A percentile compares a stretch with the other conserved stretches of the same genome.
Conservation (phyloP, 2,329 filamentous ascomycete species). For the Colletotrichum tropicicola region DNA sequence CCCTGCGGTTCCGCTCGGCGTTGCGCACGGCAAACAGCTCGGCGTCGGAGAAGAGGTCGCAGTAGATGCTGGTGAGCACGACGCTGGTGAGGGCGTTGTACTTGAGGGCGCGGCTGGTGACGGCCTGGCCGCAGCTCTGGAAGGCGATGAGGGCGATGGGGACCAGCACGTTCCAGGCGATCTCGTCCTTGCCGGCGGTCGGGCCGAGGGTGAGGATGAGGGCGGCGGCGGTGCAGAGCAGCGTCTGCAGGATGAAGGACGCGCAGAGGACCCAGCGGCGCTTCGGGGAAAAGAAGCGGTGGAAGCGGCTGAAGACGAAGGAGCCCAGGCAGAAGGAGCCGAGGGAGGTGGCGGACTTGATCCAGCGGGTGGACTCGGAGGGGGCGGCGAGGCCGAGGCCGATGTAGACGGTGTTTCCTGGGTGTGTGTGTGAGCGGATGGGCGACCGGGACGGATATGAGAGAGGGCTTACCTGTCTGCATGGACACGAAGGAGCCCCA, state of each 20-base stretch:
- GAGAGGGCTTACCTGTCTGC: constrained; percentile 72
- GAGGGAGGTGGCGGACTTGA: constrained; percentile 78
- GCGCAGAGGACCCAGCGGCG: constrained; percentile 71
- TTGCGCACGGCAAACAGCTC: constrained; percentile 55
- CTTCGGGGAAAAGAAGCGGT: constrained; percentile 68
- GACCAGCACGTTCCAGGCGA: constrained; percentile 68
- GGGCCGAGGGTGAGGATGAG: constrained; percentile 46
- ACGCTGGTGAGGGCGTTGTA: constrained; percentile 79
- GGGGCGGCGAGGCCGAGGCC: constrained; percentile 76
- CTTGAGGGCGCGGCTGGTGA: constrained; percentile 75
- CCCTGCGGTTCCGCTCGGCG: constrained; percentile 58
- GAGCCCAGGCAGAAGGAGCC: constrained; percentile 77
- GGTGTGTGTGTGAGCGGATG: not conserved
- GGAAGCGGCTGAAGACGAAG: constrained; percentile 75
- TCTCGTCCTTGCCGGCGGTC: constrained; percentile 49
- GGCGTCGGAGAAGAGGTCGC: constrained; percentile 77
- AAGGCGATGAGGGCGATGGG: constrained; percentile 78
- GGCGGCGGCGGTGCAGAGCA: constrained; percentile 61
- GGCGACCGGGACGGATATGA: not conserved
- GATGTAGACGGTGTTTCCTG: constrained; percentile 81
- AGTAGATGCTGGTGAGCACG: constrained; percentile 84
- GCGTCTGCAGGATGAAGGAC: constrained; percentile 64
- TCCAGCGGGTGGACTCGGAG: constrained; percentile 65
- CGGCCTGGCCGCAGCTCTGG: constrained; percentile 81
- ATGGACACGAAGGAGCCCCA: constrained; percentile 86